Conservation (phyloP, 1,284 basidiomycete species). For the Puccinia coronata region DNA sequence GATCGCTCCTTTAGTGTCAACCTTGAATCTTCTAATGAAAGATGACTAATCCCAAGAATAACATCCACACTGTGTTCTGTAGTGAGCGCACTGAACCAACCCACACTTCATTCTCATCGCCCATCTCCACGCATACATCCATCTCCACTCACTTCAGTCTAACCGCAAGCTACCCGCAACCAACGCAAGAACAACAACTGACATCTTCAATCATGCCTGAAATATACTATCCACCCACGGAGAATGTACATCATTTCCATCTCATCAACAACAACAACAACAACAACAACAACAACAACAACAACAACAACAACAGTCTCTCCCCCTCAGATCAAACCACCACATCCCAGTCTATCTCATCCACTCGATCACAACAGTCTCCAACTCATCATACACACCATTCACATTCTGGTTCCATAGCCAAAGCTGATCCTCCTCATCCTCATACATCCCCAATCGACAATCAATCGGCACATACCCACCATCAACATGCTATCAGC, state of each 20-base stretch:
- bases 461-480: background rate
- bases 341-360: slow-evolving; percentile 1
- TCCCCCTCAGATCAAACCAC: background rate
- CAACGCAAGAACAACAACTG: background rate
- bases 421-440: background rate
- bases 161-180: background rate
- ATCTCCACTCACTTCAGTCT: slow-evolving; percentile 2
- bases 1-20: background rate
- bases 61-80: background rate
- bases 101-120: slow-evolving; percentile 38
- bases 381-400: background rate
- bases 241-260: background rate
- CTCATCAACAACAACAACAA: background rate
- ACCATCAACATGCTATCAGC: slow-evolving; percentile 34
- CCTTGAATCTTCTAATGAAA: too few species aligned
- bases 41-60: background rate
- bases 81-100: slow-evolving; percentile 45
- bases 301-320: background rate
- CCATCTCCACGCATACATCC: slow-evolving; percentile 2
- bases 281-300: background rate
- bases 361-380: slow-evolving; percentile 11
- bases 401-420: background rate
- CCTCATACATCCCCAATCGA: slow-evolving; percentile 10
- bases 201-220: background rate
- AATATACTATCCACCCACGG: background rate